Conservation (phyloP, 441 rosid genomes). For the Flueggea neowawraea region DNA sequence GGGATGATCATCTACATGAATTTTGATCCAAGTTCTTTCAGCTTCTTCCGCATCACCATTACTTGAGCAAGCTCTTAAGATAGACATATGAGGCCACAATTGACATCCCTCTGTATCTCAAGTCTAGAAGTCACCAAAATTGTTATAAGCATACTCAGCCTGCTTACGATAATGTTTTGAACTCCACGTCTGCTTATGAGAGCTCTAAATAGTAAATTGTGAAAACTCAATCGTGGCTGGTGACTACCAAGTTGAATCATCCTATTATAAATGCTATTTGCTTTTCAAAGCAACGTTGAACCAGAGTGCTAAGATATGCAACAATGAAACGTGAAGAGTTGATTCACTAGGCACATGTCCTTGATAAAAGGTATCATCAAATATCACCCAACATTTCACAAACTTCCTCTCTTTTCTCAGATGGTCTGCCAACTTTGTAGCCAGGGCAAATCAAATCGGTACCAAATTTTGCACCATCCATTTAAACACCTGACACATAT, state of each 20-base stretch:
- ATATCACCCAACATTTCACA: conserved; percentile 72
- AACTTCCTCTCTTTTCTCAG: conserved; percentile 79
- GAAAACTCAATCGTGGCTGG: conserved; percentile 60
- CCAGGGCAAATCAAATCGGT: conserved; percentile 78
- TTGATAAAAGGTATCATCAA: conserved; percentile 76
- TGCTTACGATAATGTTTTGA: no score
- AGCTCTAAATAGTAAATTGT: conserved; percentile 78
- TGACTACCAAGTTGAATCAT: conserved; percentile 96
- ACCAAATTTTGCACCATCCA: conserved; percentile 97
- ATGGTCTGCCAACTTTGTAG: conserved; percentile 88
- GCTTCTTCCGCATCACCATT: conserved; percentile 64
- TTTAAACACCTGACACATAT: conserved; percentile 78
- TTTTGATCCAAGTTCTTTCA: conserved; percentile 62
- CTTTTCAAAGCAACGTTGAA: conserved; percentile 68
- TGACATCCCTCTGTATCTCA: conserved; percentile 56
- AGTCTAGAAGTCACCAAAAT: conserved; percentile 69
- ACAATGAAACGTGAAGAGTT: conserved; percentile 77
- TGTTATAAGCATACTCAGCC: conserved; percentile 80
- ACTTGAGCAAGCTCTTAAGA: no score
- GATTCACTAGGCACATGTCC: conserved; percentile 90
- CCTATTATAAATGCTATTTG: conserved; percentile 70
- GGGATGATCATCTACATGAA: conserved; percentile 29
- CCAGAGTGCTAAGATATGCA: conserved; percentile 71
- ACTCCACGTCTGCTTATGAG: conserved; percentile 55
- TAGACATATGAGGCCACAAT: conserved; percentile 63